phyloP scores from a whole-genome alignment of 441 rosid genomes.

The Pelargonium cotyledonis region DNA sequence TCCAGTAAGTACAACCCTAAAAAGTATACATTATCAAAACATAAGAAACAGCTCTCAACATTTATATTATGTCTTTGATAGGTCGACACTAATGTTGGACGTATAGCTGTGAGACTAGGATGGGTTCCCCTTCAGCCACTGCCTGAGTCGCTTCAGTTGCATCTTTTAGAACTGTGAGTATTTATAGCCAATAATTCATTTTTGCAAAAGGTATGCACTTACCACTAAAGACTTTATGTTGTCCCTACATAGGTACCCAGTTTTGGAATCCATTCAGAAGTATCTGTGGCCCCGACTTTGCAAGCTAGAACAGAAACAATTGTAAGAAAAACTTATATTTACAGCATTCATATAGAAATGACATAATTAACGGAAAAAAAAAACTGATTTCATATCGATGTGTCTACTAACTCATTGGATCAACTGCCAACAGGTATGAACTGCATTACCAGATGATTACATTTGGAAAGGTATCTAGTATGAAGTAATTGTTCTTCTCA shows the following conservation, averaged over 20 bases:
- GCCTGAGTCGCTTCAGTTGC: conserved; percentile 93
- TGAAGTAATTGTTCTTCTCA: conserved; percentile 7
- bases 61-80: conserved; percentile 27
- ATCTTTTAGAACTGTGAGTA: conserved; percentile 87
- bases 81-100: conserved; percentile 99
- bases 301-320: conserved; percentile 81
- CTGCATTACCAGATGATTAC: conserved; percentile 97
- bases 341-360: conserved; percentile 13
- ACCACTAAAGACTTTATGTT: conserved; percentile 18
- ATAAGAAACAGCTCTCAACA: conserved; percentile 18
- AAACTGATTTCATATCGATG: conserved; percentile 7
- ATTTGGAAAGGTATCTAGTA: conserved; percentile 81
- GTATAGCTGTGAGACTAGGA: conserved; percentile 95
- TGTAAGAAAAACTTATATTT: conserved; percentile 40
- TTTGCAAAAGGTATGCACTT: conserved; percentile 12
- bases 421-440: conserved; percentile 58
- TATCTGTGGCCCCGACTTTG: conserved; percentile 98
- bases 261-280: conserved; percentile 88
- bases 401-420: conserved; percentile 16
- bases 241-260: conserved; percentile 58
- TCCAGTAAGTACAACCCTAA: conserved; percentile 56
- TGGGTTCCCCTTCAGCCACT: conserved; percentile 98
- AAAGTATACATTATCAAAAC: conserved; percentile 15
- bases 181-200: conserved; percentile 1
- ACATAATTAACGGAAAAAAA: conserved; percentile 12